Base-by-base conservation (phyloP, 306 rosid genomes). In the Corylus heterophylla region DNA sequence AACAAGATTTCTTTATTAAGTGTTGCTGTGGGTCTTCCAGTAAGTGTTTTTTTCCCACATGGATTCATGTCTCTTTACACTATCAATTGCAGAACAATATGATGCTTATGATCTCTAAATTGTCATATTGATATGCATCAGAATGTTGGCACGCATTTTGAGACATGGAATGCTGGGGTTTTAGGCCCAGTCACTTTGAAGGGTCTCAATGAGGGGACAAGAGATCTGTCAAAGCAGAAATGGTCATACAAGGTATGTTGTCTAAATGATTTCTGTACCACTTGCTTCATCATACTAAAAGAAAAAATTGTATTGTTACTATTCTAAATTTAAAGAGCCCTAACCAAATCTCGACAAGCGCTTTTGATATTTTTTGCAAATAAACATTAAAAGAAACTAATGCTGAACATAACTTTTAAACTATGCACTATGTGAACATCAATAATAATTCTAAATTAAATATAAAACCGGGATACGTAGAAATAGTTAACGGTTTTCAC, bases 1-100 rank as follows among this genome's bases (percentile, higher is more conserved):
- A 96, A 96, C 91, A 96, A 91, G 94, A 86, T 96, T 79, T 93
- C 98, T 59, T 85, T 96, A 76, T 88, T 96, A 29, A 93, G 99
- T 25, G 58, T 89, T 77, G 83, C 96, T 5, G 98, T 95, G 12
- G 99, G 99, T 75, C 96, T 95, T 39, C 90, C 94, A 85, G 98
- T 93, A 80, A 82, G 99, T 90, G 80, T 62, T 51, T 74, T 80
- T 80, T 62, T 51, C 73, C 78, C 37, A 8, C 75, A 18, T 73
- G 64, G n/a, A 16, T 12, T n/a, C 56, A 6, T 75, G 63, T 51
- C 48, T 82, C 47, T 76, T 54, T 54, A 68, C 50, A 44, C 39
- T 42, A 78, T 51, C 4, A 16, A 68, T 13, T 59, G 3, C 27
- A 45, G 39, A 73, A 31, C 47, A 47, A 16, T 35, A 29, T 81